Evolutionary conservation across 768 basidiomycete genomes (phyloP).

Genomic region (Bullera alba): DNA sequence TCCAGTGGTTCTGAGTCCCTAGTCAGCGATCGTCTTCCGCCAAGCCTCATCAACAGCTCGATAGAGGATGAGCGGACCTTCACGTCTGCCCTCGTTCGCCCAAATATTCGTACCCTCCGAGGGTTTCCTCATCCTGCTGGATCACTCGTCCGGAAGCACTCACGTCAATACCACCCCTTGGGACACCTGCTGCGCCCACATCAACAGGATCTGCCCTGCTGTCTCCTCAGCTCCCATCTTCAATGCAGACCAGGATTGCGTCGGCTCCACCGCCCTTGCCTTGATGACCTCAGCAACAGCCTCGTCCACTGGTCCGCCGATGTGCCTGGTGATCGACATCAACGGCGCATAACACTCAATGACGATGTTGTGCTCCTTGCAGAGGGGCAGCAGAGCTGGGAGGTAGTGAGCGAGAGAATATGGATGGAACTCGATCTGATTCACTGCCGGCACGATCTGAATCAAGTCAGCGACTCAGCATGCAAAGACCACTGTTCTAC

Average conservation of each 20-base stretch:
- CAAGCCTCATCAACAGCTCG: background rate
- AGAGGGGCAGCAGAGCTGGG: slow-evolving; percentile 11
- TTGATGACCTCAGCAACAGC: slow-evolving; percentile 4
- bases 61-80: no score
- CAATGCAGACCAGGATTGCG: no score
- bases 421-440: slow-evolving; percentile 14
- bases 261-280: slow-evolving; percentile 3
- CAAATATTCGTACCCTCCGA: no score
- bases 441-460: slow-evolving; percentile 10
- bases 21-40: background rate
- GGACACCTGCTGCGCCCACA: slow-evolving; percentile 13
- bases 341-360: slow-evolving; percentile 10
- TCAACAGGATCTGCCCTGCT: slow-evolving; percentile 12
- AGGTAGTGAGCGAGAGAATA: slow-evolving; percentile 11
- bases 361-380: slow-evolving; percentile 5
- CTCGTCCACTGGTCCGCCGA: slow-evolving; percentile 11
- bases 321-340: slow-evolving; percentile 8
- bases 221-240: slow-evolving; percentile 8
- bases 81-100: no score
- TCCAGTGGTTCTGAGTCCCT: slow-evolving; percentile 9
- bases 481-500: background rate
- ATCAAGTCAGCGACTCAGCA: no score
- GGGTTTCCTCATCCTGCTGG: no score
- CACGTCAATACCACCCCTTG: slow-evolving; percentile 15
- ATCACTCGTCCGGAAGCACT: background rate